A percentile compares a stretch with the other conserved stretches of the same genome.
Evolutionary conservation across 768 basidiomycete genomes (phyloP).

Genomic region (Gymnopilus dilepis): DNA sequence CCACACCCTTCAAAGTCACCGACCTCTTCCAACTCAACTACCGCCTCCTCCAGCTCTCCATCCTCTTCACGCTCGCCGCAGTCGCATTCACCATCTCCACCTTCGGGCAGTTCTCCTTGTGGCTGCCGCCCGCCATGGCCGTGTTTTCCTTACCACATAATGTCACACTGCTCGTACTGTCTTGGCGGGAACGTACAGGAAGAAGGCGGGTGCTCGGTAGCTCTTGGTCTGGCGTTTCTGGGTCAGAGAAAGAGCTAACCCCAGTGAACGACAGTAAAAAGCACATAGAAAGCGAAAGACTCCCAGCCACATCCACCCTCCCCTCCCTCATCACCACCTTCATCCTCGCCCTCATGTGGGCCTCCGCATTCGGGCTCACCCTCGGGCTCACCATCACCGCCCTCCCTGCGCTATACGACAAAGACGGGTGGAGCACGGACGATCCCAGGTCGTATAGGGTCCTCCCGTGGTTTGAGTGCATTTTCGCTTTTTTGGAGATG

Average conservation of each 20-base stretch:
- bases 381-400: neutral
- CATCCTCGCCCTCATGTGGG: neutral
- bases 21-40: neutral
- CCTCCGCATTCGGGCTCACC: neutral
- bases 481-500: constrained; percentile 1
- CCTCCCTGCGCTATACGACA: too few relatives aligned
- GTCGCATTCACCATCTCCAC: neutral
- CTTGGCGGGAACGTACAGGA: too few relatives aligned
- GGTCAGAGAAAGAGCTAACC: too few relatives aligned
- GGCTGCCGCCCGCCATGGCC: neutral
- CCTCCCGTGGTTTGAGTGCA: constrained; percentile 1
- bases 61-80: neutral
- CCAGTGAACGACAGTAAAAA: too few relatives aligned
- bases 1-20: too few relatives aligned
- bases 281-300: too few relatives aligned
- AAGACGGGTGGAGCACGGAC: too few relatives aligned
- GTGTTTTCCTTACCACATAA: neutral
- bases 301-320: constrained; percentile 1
- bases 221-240: too few relatives aligned
- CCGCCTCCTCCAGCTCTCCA: constrained; percentile 1
- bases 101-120: constrained; percentile 3
- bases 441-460: neutral
- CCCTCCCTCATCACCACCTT: constrained; percentile 1
- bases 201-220: too few relatives aligned
- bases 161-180: constrained; percentile 10